These are phyloP conservation scores for Thuidium tamariscinum DNA, from an alignment of 225 moss, liverwort and hornwort species.

Conservation along the genomic window DNA sequence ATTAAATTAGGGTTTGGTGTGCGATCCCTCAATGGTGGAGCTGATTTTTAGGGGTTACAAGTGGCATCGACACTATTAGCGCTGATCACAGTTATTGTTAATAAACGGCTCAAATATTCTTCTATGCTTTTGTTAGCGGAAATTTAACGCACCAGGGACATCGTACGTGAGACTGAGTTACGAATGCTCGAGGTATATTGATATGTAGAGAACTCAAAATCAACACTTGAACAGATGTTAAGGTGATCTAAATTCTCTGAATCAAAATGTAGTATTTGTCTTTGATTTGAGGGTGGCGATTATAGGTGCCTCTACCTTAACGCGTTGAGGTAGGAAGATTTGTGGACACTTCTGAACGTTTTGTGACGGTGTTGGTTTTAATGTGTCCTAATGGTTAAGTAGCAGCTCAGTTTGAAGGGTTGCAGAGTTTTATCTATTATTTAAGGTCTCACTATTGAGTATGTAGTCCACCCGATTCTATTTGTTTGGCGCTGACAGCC, in stretches of 20 bases:
- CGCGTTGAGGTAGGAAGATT: not conserved
- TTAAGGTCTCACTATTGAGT: not conserved
- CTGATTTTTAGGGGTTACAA: not conserved
- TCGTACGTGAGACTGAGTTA: not conserved
- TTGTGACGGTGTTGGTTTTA: not conserved
- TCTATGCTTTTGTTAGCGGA: not conserved
- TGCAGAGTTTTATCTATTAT: not conserved
- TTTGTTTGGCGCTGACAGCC: not conserved
- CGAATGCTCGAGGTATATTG: not conserved
- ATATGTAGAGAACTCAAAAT: too few species aligned
- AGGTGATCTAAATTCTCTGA: not conserved
- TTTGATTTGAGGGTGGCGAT: not conserved
- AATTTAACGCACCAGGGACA: not conserved
- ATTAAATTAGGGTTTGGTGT: not conserved
- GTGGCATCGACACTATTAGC: too few species aligned
- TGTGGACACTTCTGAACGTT: not conserved
- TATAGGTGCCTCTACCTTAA: not conserved
- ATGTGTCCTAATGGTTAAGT: not conserved
- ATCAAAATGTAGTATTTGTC: not conserved
- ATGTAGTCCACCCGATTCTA: not conserved
- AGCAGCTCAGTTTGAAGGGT: not conserved
- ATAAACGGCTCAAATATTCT: not conserved
- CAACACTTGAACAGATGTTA: not conserved
- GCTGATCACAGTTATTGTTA: not conserved
- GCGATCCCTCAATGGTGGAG: not conserved